A percentile compares a stretch with the other conserved stretches of the same genome.
Evolutionary conservation across 116 monocot genomes (phyloP).

Genomic region (Posidonia oceanica): DNA sequence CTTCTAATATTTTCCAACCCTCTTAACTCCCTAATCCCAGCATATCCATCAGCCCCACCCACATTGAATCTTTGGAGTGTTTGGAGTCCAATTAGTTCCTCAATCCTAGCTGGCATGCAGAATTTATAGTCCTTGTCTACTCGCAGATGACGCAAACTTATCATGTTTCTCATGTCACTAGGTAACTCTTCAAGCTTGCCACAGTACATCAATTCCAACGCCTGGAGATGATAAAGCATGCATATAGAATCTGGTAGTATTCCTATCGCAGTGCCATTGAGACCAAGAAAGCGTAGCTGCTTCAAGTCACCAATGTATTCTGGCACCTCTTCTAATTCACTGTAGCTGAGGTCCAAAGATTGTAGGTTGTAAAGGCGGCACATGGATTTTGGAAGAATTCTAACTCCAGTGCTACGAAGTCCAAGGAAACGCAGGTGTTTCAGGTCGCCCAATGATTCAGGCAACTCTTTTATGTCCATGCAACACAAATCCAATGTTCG

Average conservation of each 20-base stretch:
- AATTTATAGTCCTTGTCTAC: not conserved
- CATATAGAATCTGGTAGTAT: too few relatives aligned
- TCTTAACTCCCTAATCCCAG: not conserved
- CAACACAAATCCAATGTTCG: conserved; percentile 11
- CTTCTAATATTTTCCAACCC: not conserved
- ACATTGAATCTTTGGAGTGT: conserved; percentile 2
- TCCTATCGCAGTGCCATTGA: too few relatives aligned
- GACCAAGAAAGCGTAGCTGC: too few relatives aligned
- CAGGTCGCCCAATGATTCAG: not conserved
- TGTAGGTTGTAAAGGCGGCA: not conserved
- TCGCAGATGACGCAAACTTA: conserved; percentile 6
- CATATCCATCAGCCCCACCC: not conserved
- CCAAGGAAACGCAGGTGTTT: not conserved
- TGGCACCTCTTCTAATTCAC: not conserved
- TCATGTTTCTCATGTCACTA: conserved; percentile 11
- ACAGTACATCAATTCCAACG: not conserved
- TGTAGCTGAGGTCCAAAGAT: not conserved
- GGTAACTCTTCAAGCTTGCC: conserved; percentile 4
- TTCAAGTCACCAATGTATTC: too few relatives aligned
- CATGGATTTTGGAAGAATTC: too few relatives aligned
- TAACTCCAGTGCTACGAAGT: not conserved
- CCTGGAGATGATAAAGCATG: too few relatives aligned
- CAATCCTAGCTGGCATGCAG: conserved; percentile 18
- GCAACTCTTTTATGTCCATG: not conserved
- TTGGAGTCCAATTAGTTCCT: conserved; percentile 12